Percentiles rank a stretch among this genome's conserved stretches.
These are phyloP conservation scores for Alnus glutinosa DNA, from an alignment of 306 rosid species.

Conservation along the genomic window DNA sequence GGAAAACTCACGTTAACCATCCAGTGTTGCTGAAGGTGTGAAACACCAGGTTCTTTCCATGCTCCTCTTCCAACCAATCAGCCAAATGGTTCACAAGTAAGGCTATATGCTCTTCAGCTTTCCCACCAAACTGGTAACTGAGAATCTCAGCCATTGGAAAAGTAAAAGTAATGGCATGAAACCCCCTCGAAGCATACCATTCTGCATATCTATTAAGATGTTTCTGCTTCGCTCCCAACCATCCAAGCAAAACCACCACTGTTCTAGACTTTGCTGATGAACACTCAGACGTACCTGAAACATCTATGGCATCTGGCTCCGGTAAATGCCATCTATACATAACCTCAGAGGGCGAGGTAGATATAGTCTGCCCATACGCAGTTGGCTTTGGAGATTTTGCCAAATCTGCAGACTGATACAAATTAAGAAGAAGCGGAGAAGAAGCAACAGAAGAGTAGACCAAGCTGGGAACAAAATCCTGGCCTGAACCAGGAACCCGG, in stretches of 20 bases:
- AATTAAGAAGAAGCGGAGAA: constrained; percentile 44
- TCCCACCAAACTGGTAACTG: constrained; percentile 75
- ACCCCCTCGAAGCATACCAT: constrained; percentile 91
- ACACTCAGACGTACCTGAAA: constrained; percentile 44
- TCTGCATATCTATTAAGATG: constrained; percentile 88
- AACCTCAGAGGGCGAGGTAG: constrained; percentile 51
- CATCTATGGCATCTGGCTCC: constrained; percentile 44
- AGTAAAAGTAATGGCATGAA: constrained; percentile 87
- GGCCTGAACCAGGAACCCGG: constrained; percentile 40
- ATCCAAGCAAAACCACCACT: constrained; percentile 90
- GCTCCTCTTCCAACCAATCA: constrained; percentile 92
- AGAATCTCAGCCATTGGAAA: constrained; percentile 86
- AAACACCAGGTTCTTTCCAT: constrained; percentile 76
- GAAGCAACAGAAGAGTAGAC: constrained; percentile 44
- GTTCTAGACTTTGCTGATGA: constrained; percentile 65
- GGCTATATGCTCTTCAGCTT: constrained; percentile 72
- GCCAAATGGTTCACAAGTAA: constrained; percentile 81
- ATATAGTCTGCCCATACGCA: constrained; percentile 22
- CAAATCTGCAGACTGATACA: constrained; percentile 70
- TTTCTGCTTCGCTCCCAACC: constrained; percentile 98
- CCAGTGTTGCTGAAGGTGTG: constrained; percentile 99
- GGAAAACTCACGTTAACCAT: constrained; percentile 81
- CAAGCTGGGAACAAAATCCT: constrained; percentile 33
- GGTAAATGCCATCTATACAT: constrained; percentile 96
- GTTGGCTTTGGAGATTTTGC: constrained; percentile 40